phyloP scores from a whole-genome alignment of 2,329 filamentous ascomycete genomes.

The Clonostachys rhizophaga region DNA sequence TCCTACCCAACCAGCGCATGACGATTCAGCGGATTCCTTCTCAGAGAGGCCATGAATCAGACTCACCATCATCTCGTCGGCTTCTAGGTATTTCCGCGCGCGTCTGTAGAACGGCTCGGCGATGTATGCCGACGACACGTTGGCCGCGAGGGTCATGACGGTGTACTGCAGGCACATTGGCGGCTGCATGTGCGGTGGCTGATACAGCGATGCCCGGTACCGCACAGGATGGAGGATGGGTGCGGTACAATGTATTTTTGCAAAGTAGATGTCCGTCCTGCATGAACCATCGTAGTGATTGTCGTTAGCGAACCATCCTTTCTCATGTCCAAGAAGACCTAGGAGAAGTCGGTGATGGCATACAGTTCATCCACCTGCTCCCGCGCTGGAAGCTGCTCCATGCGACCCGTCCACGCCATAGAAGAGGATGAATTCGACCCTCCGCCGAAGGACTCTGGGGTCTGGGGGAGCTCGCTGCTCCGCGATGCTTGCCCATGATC shows the following conservation, averaged over 20 bases:
- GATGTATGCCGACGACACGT: slow-evolving; percentile 66
- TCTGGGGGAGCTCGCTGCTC: background rate
- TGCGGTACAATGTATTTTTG: slow-evolving; percentile 62
- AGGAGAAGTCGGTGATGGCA: background rate
- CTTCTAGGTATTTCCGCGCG: slow-evolving; percentile 75
- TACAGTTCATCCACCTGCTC: slow-evolving; percentile 18
- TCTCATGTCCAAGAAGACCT: no score
- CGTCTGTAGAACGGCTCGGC: slow-evolving; percentile 75
- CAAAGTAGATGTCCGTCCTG: slow-evolving; percentile 53
- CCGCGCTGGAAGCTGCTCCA: slow-evolving; percentile 18
- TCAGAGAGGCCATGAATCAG: background rate
- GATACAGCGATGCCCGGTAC: slow-evolving; percentile 67
- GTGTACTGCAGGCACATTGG: slow-evolving; percentile 77
- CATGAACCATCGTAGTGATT: background rate
- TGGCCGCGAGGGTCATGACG: slow-evolving; percentile 72
- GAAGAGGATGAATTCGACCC: background rate
- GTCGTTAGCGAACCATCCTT: background rate
- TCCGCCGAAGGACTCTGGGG: slow-evolving; percentile 5
- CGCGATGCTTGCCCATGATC: slow-evolving; percentile 6
- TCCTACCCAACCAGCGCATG: slow-evolving; percentile 5
- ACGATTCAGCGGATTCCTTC: background rate
- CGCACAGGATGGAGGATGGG: slow-evolving; percentile 72
- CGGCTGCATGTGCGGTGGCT: slow-evolving; percentile 66
- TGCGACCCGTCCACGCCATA: slow-evolving; percentile 15
- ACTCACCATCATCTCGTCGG: slow-evolving; percentile 69